Conservation (phyloP, 2,329 filamentous ascomycete species). For the Hymenoscyphus repandus region DNA sequence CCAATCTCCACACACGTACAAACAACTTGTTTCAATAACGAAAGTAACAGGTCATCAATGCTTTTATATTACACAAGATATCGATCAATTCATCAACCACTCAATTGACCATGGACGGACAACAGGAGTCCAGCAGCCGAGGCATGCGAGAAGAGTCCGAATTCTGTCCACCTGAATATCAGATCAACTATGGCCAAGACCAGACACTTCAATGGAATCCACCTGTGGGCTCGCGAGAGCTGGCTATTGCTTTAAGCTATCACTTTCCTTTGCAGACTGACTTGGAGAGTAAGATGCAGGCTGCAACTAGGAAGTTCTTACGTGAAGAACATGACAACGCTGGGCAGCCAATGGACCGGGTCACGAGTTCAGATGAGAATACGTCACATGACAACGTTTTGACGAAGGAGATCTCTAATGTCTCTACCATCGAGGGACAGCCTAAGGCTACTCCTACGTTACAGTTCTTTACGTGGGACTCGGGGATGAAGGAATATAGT, state of each 20-base stretch:
- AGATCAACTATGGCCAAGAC: constrained; percentile 14
- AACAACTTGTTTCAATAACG: too few species aligned
- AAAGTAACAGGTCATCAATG: too few species aligned
- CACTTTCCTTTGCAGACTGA: constrained; percentile 15
- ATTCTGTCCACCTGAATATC: constrained; percentile 12
- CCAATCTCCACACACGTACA: too few species aligned
- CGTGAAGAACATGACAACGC: neutral
- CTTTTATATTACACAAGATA: too few species aligned
- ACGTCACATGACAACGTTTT: neutral
- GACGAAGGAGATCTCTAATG: neutral
- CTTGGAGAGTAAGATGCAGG: constrained; percentile 17
- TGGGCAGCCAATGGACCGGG: neutral
- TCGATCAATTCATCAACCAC: too few species aligned
- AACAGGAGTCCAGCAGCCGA: too few species aligned
- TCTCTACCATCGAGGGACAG: neutral
- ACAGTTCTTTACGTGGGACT: constrained; percentile 10
- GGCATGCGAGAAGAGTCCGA: neutral
- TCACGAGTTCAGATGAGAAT: neutral
- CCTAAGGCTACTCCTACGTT: neutral
- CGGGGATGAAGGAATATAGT: constrained; percentile 10
- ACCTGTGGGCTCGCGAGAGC: constrained; percentile 12
- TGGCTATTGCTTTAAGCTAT: constrained; percentile 19
- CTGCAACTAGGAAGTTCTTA: constrained; percentile 13
- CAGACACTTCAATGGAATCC: constrained; percentile 16
- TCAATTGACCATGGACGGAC: too few species aligned